These are phyloP conservation scores for Vitis amurensis DNA, from an alignment of 164 flowering plant species.

Conservation along the genomic window DNA sequence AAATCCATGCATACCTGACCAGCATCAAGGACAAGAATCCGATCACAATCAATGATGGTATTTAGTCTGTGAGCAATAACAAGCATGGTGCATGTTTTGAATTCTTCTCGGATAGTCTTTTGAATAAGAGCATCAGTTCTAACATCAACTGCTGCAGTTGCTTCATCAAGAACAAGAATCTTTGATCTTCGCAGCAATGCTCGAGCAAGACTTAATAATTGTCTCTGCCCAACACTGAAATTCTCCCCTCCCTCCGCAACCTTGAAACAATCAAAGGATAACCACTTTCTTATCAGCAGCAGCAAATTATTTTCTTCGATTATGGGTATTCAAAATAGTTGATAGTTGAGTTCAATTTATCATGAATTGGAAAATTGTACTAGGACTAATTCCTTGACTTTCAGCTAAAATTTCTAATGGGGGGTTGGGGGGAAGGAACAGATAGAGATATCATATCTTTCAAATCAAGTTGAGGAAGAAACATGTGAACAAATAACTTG, in stretches of 20 bases:
- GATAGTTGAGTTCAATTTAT: too few relatives aligned
- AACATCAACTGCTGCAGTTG: conserved; percentile 62
- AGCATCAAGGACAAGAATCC: conserved; percentile 56
- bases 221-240: conserved; percentile 68
- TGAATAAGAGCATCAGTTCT: conserved; percentile 56
- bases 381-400: too few relatives aligned
- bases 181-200: conserved; percentile 48
- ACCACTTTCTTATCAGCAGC: neutral
- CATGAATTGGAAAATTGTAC: too few relatives aligned
- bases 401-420: too few relatives aligned
- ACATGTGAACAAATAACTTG: too few relatives aligned
- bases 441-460: neutral
- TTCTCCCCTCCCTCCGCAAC: conserved; percentile 60
- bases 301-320: neutral
- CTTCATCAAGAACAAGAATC: conserved; percentile 65
- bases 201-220: conserved; percentile 54
- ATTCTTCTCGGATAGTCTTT: conserved; percentile 54
- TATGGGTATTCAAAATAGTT: too few relatives aligned
- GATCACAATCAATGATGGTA: conserved; percentile 53
- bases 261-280: conserved; percentile 29
- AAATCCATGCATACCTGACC: conserved; percentile 32
- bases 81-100: conserved; percentile 51
- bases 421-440: too few relatives aligned
- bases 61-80: conserved; percentile 53
- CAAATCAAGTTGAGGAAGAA: neutral